phyloP scores from a whole-genome alignment of 2,329 filamentous ascomycete species.

The Pseudogymnoascus sp. region DNA sequence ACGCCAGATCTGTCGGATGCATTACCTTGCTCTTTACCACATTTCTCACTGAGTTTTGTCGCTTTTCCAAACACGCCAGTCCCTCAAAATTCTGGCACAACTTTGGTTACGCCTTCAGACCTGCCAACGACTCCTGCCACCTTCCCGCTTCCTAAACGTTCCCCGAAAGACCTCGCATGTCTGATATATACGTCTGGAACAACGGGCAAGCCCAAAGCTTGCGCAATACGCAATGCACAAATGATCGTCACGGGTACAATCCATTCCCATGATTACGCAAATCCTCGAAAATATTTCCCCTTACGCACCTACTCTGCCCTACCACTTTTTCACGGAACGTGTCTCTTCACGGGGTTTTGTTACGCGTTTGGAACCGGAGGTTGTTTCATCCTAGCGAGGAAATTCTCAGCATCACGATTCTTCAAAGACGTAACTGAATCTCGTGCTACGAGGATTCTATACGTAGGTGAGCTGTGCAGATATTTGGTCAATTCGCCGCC shows the following conservation, averaged over 20 bases:
- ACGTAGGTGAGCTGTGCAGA: constrained; percentile 41
- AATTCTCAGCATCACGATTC: constrained; percentile 38
- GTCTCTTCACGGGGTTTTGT: constrained; percentile 36
- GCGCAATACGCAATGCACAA: constrained; percentile 32
- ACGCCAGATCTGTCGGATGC: constrained; percentile 35
- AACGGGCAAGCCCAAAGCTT: constrained; percentile 39
- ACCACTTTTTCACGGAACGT: constrained; percentile 41
- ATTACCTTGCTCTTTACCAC: constrained; percentile 26
- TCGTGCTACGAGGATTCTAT: constrained; percentile 35
- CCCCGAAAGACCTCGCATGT: constrained; percentile 28
- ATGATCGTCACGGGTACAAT: constrained; percentile 32
- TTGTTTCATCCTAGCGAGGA: constrained; percentile 36
- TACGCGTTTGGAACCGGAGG: constrained; percentile 33
- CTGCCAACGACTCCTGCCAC: constrained; percentile 19
- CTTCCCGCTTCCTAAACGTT: constrained; percentile 27
- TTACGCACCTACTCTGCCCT: constrained; percentile 39
- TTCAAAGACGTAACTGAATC: constrained; percentile 38
- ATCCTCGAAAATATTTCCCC: constrained; percentile 34
- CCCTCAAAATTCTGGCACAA: constrained; percentile 11
- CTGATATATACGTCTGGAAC: constrained; percentile 43
- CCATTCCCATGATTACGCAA: constrained; percentile 28
- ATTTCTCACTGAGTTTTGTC: constrained; percentile 31
- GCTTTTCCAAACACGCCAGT: constrained; percentile 26
- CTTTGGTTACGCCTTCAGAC: constrained; percentile 15
- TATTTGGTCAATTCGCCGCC: constrained; percentile 38